phyloP scores from a whole-genome alignment of 2,329 filamentous ascomycete genomes.

The Penicillium oxalicum region DNA sequence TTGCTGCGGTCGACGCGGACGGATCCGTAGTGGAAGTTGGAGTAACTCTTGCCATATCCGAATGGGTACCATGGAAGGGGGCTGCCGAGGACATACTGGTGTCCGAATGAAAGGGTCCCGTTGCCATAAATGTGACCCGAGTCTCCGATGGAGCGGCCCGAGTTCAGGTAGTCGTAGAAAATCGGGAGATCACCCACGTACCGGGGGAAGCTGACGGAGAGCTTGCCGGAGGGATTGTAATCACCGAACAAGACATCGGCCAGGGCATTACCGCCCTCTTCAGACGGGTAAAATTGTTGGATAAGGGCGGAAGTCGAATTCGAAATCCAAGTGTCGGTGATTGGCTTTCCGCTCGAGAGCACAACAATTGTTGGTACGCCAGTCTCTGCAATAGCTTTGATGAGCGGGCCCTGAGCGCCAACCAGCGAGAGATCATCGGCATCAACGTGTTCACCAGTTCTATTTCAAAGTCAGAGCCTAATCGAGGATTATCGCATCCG shows the following conservation, averaged over 20 bases:
- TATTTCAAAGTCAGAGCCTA: constrained; percentile 4
- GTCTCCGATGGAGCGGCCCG: constrained; percentile 50
- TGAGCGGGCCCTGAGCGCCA: constrained; percentile 62
- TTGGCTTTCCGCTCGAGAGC: constrained; percentile 63
- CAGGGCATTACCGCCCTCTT: constrained; percentile 61
- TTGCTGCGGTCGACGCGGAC: constrained; percentile 35
- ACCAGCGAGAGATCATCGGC: constrained; percentile 59
- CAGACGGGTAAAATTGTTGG: constrained; percentile 69
- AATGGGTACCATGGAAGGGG: constrained; percentile 60
- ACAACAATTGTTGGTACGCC: constrained; percentile 63
- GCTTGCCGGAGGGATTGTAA: constrained; percentile 60
- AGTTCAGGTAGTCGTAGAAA: constrained; percentile 69
- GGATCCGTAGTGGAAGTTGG: constrained; percentile 52
- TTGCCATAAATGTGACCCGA: constrained; percentile 51
- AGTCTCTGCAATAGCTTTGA: constrained; percentile 61
- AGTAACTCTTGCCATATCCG: constrained; percentile 62
- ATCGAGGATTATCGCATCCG: background rate
- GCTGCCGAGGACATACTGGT: constrained; percentile 57
- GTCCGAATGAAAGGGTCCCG: constrained; percentile 58
- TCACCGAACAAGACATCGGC: constrained; percentile 62
- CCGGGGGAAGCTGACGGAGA: constrained; percentile 61
- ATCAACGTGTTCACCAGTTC: constrained; percentile 67
- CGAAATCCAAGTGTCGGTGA: constrained; percentile 68
- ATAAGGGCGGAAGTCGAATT: constrained; percentile 58
- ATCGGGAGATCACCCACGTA: constrained; percentile 62